These are phyloP conservation scores for Berkeleyomyces basicola DNA, from an alignment of 2,329 filamentous ascomycete species.

Conservation along the genomic window DNA sequence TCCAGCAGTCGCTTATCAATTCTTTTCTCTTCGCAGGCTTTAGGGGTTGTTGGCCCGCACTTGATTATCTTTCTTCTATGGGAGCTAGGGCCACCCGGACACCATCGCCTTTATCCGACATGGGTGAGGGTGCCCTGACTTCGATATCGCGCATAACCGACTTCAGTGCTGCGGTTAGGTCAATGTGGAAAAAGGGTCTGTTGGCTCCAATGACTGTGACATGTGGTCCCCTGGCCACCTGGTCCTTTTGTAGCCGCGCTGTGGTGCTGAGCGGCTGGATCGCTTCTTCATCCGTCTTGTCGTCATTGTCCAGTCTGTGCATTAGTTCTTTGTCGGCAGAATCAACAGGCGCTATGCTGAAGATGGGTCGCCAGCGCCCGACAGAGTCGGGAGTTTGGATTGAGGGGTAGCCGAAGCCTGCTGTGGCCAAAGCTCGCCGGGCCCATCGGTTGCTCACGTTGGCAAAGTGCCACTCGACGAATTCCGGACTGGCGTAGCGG, in stretches of 20 bases:
- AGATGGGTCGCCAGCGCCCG: constrained; percentile 21
- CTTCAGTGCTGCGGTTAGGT: constrained; percentile 28
- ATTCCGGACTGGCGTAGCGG: constrained; percentile 31
- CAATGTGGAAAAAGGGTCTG: constrained; percentile 32
- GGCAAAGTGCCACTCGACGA: constrained; percentile 38
- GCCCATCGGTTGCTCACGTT: constrained; percentile 39
- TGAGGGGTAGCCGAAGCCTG: constrained; percentile 36
- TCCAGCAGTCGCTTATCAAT: not conserved
- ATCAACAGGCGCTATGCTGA: constrained; percentile 20
- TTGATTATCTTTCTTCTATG: not conserved
- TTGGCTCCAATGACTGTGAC: constrained; percentile 25
- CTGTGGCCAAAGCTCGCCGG: constrained; percentile 35
- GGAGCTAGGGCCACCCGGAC: not conserved
- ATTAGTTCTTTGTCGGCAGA: constrained; percentile 6
- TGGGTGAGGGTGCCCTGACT: not conserved
- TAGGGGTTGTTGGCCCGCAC: not conserved
- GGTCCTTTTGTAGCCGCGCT: constrained; percentile 15
- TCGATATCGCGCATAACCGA: constrained; percentile 17
- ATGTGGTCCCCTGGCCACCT: not conserved
- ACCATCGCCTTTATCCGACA: constrained; percentile 2
- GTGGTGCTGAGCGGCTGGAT: not conserved
- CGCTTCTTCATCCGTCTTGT: constrained; percentile 6
- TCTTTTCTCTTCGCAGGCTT: not conserved
- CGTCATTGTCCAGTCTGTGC: not conserved
- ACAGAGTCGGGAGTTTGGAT: constrained; percentile 18